These are phyloP conservation scores for Ramicandelaber brevisporus DNA, from an alignment of 192 early-diverging fungal genomes.

Conservation along the genomic window DNA sequence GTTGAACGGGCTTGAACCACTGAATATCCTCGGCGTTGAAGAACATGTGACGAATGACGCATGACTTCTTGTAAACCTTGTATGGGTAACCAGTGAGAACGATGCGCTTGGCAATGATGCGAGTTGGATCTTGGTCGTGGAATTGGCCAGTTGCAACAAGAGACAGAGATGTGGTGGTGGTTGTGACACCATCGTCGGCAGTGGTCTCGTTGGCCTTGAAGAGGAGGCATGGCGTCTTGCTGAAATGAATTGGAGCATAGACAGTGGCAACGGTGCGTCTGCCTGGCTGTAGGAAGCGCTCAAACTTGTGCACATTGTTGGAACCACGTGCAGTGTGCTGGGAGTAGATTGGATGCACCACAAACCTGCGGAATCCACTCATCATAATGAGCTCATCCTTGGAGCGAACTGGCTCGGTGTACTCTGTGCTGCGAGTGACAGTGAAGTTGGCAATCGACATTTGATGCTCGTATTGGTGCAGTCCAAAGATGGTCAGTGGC, in stretches of 20 bases:
- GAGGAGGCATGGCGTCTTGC: slow-evolving; percentile 54
- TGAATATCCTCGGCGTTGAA: slow-evolving; percentile 77
- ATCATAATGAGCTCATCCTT: slow-evolving; percentile 80
- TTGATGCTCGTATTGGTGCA: slow-evolving; percentile 85
- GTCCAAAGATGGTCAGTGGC: slow-evolving; percentile 28
- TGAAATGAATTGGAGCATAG: slow-evolving; percentile 80
- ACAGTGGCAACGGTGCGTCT: slow-evolving; percentile 52
- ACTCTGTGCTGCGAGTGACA: slow-evolving; percentile 42
- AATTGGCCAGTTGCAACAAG: slow-evolving; percentile 63
- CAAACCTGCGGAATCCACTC: slow-evolving; percentile 70
- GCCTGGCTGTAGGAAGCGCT: slow-evolving; percentile 65
- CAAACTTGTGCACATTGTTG: slow-evolving; percentile 90
- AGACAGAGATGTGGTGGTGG: slow-evolving; percentile 2
- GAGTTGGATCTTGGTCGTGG: slow-evolving; percentile 42
- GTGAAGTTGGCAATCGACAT: slow-evolving; percentile 66
- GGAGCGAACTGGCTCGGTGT: slow-evolving; percentile 56
- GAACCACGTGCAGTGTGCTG: slow-evolving; percentile 51
- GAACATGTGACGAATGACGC: slow-evolving; percentile 93
- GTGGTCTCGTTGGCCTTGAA: slow-evolving; percentile 26
- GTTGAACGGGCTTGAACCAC: slow-evolving; percentile 91
- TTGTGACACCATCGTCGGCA: background rate
- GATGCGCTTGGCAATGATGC: slow-evolving; percentile 86
- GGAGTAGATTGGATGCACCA: slow-evolving; percentile 69
- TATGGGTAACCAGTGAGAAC: slow-evolving; percentile 84
- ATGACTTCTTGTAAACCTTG: slow-evolving; percentile 78